Evolutionary conservation across 2,329 filamentous ascomycete species (phyloP).

Genomic region (Orbilia brochopaga): DNA sequence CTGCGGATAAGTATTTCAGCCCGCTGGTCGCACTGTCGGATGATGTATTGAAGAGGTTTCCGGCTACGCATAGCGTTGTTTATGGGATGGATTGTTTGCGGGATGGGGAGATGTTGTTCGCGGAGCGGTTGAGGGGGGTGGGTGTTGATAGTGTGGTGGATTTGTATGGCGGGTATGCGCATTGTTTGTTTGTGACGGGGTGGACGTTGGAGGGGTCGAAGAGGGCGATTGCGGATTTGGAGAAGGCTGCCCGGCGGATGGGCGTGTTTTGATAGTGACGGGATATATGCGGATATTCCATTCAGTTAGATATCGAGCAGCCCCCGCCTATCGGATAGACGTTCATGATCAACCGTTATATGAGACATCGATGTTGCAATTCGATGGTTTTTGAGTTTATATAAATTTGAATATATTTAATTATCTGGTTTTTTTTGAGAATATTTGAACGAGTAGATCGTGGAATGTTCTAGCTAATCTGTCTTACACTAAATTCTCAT

Average conservation of each 20-base stretch:
- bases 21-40: conserved; percentile 35
- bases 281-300: background rate
- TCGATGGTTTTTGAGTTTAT: too few relatives aligned
- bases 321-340: too few relatives aligned
- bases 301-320: background rate
- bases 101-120: conserved; percentile 40
- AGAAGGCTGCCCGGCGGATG: conserved; percentile 12
- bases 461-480: too few relatives aligned
- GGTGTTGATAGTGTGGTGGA: conserved; percentile 17
- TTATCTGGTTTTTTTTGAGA: too few relatives aligned
- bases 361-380: too few relatives aligned
- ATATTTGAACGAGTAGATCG: too few relatives aligned
- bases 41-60: conserved; percentile 23
- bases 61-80: conserved; percentile 26
- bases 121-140: conserved; percentile 31
- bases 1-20: conserved; percentile 40
- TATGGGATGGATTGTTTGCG: conserved; percentile 46
- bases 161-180: conserved; percentile 28
- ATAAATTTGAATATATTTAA: too few relatives aligned
- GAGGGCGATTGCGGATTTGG: conserved; percentile 14
- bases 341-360: too few relatives aligned
- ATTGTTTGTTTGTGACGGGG: conserved; percentile 15
- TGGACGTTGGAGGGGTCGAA: conserved; percentile 20
- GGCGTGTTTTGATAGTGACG: conserved; percentile 18
- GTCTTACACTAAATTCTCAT: too few relatives aligned